Percentiles rank a stretch among this genome's conserved stretches.
These are phyloP conservation scores for Tylopilus felleus DNA, from an alignment of 768 basidiomycete genomes.

Conservation along the genomic window DNA sequence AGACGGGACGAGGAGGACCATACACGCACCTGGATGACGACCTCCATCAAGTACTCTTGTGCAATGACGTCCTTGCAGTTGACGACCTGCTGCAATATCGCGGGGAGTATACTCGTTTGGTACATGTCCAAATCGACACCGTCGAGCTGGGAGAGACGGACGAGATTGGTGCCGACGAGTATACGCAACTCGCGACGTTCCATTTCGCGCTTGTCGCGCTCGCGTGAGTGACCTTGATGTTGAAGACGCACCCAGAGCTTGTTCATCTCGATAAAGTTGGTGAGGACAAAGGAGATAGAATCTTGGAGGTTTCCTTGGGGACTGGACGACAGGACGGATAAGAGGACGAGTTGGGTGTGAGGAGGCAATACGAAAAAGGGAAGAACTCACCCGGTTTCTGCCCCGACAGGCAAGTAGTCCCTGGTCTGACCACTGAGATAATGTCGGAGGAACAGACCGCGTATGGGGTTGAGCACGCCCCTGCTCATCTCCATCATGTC, in stretches of 20 bases:
- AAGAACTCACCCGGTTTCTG: slow-evolving; percentile 67
- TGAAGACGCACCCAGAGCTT: slow-evolving; percentile 99
- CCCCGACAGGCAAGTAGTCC: slow-evolving; percentile 89
- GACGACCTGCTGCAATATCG: slow-evolving; percentile 94
- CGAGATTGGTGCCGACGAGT: slow-evolving; percentile 95
- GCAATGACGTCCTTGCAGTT: slow-evolving; percentile 99
- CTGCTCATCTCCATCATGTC: slow-evolving; percentile 99
- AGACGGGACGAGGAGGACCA: not conserved
- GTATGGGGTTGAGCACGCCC: slow-evolving; percentile 94
- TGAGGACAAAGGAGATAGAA: slow-evolving; percentile 92
- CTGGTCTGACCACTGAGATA: slow-evolving; percentile 97
- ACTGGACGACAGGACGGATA: slow-evolving; percentile 37
- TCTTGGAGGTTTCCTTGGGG: slow-evolving; percentile 90
- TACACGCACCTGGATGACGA: slow-evolving; percentile 87
- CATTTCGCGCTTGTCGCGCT: slow-evolving; percentile 95
- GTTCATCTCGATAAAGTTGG: slow-evolving; percentile 99
- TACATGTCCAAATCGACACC: slow-evolving; percentile 96
- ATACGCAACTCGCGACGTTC: slow-evolving; percentile 94
- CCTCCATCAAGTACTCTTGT: slow-evolving; percentile 99
- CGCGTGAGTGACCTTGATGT: slow-evolving; percentile 95
- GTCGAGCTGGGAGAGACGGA: slow-evolving; percentile 91
- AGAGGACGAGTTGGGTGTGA: not conserved
- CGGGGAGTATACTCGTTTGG: slow-evolving; percentile 79
- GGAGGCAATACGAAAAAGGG: not conserved
- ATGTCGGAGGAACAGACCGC: slow-evolving; percentile 93